A percentile compares a stretch with the other conserved stretches of the same genome.
phyloP scores from a whole-genome alignment of 192 early-diverging fungal species.

The Mortierella antarctica region DNA sequence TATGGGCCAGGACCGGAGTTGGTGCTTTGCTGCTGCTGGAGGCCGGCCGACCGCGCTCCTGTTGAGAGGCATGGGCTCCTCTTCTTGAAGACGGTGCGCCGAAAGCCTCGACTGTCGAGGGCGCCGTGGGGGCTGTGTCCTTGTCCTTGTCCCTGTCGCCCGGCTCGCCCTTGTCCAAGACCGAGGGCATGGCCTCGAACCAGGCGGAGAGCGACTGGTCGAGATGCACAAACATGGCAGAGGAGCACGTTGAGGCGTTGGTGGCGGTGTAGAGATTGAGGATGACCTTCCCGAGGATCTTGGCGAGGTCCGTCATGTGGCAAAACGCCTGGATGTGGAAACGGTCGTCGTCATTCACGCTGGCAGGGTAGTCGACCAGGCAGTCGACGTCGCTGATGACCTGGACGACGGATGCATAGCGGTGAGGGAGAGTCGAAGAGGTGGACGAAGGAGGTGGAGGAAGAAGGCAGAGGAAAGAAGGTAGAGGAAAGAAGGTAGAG shows the following conservation, averaged over 20 bases:
- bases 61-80: not conserved
- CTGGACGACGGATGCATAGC: not conserved
- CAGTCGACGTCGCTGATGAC: conserved; percentile 50
- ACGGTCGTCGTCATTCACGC: conserved; percentile 16
- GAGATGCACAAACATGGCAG: conserved; percentile 34
- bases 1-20: not conserved
- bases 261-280: conserved; percentile 42
- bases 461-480: not conserved
- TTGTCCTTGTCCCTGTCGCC: not conserved
- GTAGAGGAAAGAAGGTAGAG: not conserved
- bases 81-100: not conserved
- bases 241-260: conserved; percentile 38
- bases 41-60: not conserved
- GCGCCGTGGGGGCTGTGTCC: conserved; percentile 4
- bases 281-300: conserved; percentile 45
- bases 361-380: conserved; percentile 38
- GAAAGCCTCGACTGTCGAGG: not conserved
- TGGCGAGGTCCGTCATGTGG: conserved; percentile 37
- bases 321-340: conserved; percentile 18
- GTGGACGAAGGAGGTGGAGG: not conserved
- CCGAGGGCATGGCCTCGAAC: conserved; percentile 34
- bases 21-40: conserved; percentile 12
- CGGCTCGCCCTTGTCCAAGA: not conserved
- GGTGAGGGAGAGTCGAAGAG: not conserved
- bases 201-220: conserved; percentile 36